Evolutionary conservation across 306 rosid genomes (phyloP).

Genomic region (Luffa acutangula): DNA sequence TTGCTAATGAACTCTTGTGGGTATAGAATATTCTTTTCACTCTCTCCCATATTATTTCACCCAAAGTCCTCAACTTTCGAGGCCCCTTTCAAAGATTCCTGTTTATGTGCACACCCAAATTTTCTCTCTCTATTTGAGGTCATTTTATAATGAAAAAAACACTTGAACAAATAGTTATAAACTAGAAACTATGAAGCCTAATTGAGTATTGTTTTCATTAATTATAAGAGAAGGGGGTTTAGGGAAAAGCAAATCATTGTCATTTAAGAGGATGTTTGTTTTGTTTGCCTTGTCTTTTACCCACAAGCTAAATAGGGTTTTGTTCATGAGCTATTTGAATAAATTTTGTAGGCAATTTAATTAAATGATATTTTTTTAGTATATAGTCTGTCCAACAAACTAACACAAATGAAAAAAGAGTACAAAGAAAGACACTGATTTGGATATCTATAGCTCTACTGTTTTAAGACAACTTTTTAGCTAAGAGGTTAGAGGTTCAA

Average conservation of each 20-base stretch:
- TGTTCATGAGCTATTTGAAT: background rate
- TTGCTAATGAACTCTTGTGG: conserved; percentile 68
- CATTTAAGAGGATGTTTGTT: conserved; percentile 50
- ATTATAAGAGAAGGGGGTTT: conserved; percentile 23
- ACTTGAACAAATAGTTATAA: background rate
- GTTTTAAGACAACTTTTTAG: no score
- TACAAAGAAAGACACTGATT: no score
- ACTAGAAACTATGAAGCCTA: background rate
- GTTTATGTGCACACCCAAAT: background rate
- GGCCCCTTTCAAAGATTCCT: conserved; percentile 48
- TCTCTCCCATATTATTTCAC: conserved; percentile 40
- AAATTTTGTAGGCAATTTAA: background rate
- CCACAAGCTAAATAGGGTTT: background rate
- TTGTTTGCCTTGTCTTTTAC: conserved; percentile 37
- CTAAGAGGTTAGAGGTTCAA: no score
- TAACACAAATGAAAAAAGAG: background rate
- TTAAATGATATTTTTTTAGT: background rate
- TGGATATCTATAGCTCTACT: no score
- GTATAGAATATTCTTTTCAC: conserved; percentile 74
- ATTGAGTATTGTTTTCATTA: background rate
- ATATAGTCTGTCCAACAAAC: background rate
- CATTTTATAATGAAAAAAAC: background rate
- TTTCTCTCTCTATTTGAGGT: conserved; percentile 10
- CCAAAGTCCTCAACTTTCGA: conserved; percentile 64
- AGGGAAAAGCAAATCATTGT: conserved; percentile 70